Base-by-base conservation (phyloP, 495 filamentous ascomycete species). In the Penicillium egyptiacum region DNA sequence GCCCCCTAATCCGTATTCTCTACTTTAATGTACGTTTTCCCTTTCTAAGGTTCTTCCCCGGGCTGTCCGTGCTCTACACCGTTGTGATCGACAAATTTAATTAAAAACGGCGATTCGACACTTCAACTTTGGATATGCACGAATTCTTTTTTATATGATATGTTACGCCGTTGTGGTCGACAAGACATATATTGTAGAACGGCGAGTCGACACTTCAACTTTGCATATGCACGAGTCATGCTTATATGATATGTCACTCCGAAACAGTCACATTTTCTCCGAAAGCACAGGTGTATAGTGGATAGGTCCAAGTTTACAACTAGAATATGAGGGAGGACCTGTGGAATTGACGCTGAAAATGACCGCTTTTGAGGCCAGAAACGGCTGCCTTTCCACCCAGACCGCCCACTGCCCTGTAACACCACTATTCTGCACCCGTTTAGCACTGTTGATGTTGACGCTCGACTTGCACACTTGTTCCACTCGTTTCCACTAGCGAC, bases 81-180 rank as follows among this genome's bases (percentile, higher is more conserved):
- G 50, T 53, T 53, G 37, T 19, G 50, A 53, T 43, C 39, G 22
- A 20, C 23, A 22, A 22, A 14, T 25, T 26, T 30, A 42, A 42
- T 42, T 53, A 53, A 53, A 42, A 53, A 53, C 50, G 37, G 33
- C 37, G 37, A 52, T 35, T 40, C 35, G 50, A 52, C 35, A 17
- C 10, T 11, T 23, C 49, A 1, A 26, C n/a, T 49, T 3, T 35
- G 7, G 40, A 17, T 12, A 42, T 42, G 28, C 17, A 33, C 26
- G 1, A 28, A 28, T 28, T 28, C 10, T 0, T 30, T 0, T 2
- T 30, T 30, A 30, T 30, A 30, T 30, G 28, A 53, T 26, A n/a
- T 42, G 26, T 53, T 39, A 43, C 17, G 12, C 12, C 5, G 16
- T 28, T 28, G 26, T 28, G 26, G 26, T 28, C 26, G 26, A 28